Evolutionary conservation across 768 basidiomycete genomes (phyloP), one percentile per base, ranked within the genome.

Genomic region (Tephrocybe sp.): DNA sequence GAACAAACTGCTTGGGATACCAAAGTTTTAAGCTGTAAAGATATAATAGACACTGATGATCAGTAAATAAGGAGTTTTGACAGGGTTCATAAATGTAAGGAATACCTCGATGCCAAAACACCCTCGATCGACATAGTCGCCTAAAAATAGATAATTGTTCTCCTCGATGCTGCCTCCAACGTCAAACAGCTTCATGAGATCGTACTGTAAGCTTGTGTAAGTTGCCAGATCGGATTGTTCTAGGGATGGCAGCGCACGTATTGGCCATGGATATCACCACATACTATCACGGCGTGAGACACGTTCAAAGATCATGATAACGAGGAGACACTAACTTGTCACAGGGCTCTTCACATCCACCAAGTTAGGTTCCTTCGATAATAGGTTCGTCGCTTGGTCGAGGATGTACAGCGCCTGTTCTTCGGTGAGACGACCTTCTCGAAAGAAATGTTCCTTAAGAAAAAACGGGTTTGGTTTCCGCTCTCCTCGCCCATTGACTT

Each of bases 191-290:
- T 98, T 97, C 91, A 98, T 95, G 51, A 98, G 76, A 69, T 98
- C 95, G 65, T 94, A 98, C 93, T 97, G 61, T 23, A 29, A 21
- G 9, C 4, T 23, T 27, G 16, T 27, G 33, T 47, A 38, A 48
- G 33, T 29, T n/a, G 9, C 33, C 11, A 12, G 33, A 7, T 34
- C 33, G 6, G 6, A 29, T 34, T 34, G 33, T 15, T 15, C 33
- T 4, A 38, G 6, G 16, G 13, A 19, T 25, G 16, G 33, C 19
- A 51, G 58, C 56, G 34, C 66, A 94, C 94, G 68, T 92, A 97
- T 87, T 97, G 94, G 9, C 94, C 94, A 60, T 97, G 94, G 39
- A 97, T 93, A 73, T 97, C 94, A 18, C 94, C 94, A 62, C 94
- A 95, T 57, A 97, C 94, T 94, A 58, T 16, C 44, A 16, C 1